Conservation (phyloP, 148 eudicot species). For the Polygonum aviculare region DNA sequence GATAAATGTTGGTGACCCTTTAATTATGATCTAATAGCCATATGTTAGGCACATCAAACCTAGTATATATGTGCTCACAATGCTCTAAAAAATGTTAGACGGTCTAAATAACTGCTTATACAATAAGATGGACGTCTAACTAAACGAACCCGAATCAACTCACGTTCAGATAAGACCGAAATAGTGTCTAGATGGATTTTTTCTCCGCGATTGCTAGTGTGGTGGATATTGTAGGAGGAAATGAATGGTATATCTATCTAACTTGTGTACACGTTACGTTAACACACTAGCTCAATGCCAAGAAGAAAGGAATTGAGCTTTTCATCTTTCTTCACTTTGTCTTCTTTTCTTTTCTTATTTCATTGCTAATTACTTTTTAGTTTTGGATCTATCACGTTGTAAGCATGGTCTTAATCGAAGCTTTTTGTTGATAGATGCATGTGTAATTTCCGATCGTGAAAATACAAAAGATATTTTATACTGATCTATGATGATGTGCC, state of each 20-base stretch:
- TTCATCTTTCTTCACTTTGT: neutral
- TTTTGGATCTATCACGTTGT: neutral
- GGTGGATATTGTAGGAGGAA: neutral
- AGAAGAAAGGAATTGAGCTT: neutral
- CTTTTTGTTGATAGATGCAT: neutral
- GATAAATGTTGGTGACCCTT: no score
- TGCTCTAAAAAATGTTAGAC: no score
- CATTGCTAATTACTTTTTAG: neutral
- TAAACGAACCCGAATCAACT: no score
- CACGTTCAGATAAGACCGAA: no score
- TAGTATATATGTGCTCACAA: no score
- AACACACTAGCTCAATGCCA: neutral
- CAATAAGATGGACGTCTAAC: no score
- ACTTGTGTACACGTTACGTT: neutral
- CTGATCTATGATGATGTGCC: neutral
- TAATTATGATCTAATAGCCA: no score
- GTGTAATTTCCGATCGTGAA: neutral
- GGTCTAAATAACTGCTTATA: no score
- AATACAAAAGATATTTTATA: neutral
- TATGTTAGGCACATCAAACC: no score
- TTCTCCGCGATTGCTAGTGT: no score
- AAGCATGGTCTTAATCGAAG: slow-evolving; percentile 9
- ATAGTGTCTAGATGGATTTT: no score
- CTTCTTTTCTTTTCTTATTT: neutral
- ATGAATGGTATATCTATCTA: neutral